These are phyloP conservation scores for Metschnikowia kofuensis DNA, from an alignment of 805 yeast species.

Conservation along the genomic window DNA sequence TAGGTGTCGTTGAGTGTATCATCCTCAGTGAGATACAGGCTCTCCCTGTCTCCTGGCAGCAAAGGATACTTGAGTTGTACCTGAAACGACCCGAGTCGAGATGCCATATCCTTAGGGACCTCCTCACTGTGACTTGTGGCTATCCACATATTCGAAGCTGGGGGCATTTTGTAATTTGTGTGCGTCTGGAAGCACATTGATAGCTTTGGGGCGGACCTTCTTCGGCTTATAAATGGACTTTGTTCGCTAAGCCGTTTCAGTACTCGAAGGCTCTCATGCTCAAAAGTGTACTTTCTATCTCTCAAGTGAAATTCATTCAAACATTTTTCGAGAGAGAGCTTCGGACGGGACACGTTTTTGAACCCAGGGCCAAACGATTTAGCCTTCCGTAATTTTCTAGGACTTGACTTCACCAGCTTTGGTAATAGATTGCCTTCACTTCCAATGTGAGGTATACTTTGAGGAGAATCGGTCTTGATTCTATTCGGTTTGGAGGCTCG, in stretches of 20 bases:
- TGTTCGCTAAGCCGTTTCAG: conserved; percentile 8
- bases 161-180: conserved; percentile 11
- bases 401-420: background rate
- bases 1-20: background rate
- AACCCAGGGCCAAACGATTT: conserved; percentile 7
- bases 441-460: too few relatives aligned
- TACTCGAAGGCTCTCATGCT: conserved; percentile 16
- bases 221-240: conserved; percentile 6
- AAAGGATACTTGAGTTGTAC: conserved; percentile 11
- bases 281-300: conserved; percentile 15
- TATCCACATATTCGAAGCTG: conserved; percentile 7
- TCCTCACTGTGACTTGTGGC: conserved; percentile 10
- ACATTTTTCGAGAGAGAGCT: conserved; percentile 17
- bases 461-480: background rate
- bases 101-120: conserved; percentile 24
- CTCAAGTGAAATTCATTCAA: conserved; percentile 15
- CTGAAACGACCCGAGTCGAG: conserved; percentile 29
- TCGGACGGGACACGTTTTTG: conserved; percentile 7
- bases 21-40: background rate
- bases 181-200: conserved; percentile 6
- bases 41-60: background rate
- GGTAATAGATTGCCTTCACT: background rate
- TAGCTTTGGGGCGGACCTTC: conserved; percentile 7
- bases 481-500: background rate
- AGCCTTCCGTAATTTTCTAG: conserved; percentile 5